Base-by-base conservation (phyloP, 768 basidiomycete species). In the Paxillus rubicundulus region DNA sequence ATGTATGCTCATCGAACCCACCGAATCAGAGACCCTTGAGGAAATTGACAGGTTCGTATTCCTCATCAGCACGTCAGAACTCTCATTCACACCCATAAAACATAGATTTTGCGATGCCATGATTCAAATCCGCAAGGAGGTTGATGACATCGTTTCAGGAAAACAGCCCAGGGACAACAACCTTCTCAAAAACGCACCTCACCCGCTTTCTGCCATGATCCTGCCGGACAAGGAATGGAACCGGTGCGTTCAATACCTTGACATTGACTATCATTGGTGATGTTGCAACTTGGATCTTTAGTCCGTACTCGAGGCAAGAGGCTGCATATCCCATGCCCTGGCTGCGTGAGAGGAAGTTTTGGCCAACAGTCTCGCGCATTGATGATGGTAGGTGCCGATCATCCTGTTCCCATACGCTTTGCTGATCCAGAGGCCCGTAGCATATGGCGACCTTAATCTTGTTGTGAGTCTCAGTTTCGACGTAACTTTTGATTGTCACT, bases 1-100 rank as follows among this genome's bases (percentile, higher is more conserved):
- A 2, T 95, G 90, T 64, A 97, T 97, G 92, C 79, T 97, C 47
- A 97, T 98, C 56, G 96, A 98, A 72, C 96, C 96, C 6, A 98
- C 96, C 2, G 96, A 98, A 70, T 95, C 92, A 0, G 96, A 98
- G 73, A 84, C 90, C 0, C 77, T 97, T 27, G 89, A 94, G 55
- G 96, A 98, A 69, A 82, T 98, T 47, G 92, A 98, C 64, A 82
- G 87, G 84, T 89, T 55, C 43, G 73, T 59, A 13, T 9, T 42
- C 14, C 32, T 6, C 28, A 36, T 46, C 9, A 20, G 20, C 9
- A 42, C 20, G n/a, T n/a, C n/a, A n/a, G n/a, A n/a, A n/a, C 18
- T 16, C 24, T 40, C 12, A 27, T 1, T 44, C 39, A 33, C 41
- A 18, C 49, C 18, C 30, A 30, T 43, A 40, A 36, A 9, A 30